Evolutionary conservation across 2,329 filamentous ascomycete species (phyloP), one percentile per base, ranked within the genome.

Genomic region (Corniculantispora saksenae): DNA sequence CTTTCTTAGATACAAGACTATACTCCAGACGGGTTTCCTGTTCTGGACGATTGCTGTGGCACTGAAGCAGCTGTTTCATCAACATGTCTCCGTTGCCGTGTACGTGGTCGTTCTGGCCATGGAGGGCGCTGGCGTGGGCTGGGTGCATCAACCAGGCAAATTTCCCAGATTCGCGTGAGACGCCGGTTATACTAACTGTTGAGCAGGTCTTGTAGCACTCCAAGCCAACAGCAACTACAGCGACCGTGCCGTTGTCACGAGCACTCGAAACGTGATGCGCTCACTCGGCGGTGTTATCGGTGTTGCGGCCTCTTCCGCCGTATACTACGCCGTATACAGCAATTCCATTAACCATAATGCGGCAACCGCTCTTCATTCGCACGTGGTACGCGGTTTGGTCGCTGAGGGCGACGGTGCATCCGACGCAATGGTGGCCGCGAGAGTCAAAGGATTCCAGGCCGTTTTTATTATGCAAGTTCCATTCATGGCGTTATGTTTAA

Each of bases 41-140:
- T 43, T 17, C 6, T 60, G 51, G 51, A 54, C 51, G 17, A 54
- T 29, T 27, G 51, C 51, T 5, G 51, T 54, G 17, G n/a, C 25
- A 8, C 10, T 54, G 23, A 54, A 54, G 23, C 51, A 54, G 32
- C 25, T 54, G 15, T 54, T 54, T 29, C n/a, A 54, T 54, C 51
- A 35, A 13, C n/a, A 54, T 29, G 23, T 19, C 10, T 29, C 51
- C 23, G 23, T 54, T 13, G 51, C 51, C 15, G 51, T 54, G 5
- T 54, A 54, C 32, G 51, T 54, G 8, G 51, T 54, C 19, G 57
- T 27, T 48, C 17, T 60, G 25, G 57, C 57, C 3, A 27, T 60
- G n/a, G 57, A 60, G 29, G 57, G 57, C 15, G 57, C 19, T 5
- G 40, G 57, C 23, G 57, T 60, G 45, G 57, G 57, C 17, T 48